Evolutionary conservation across 768 basidiomycete genomes (phyloP).

Genomic region (Crassisporium funariophilum): DNA sequence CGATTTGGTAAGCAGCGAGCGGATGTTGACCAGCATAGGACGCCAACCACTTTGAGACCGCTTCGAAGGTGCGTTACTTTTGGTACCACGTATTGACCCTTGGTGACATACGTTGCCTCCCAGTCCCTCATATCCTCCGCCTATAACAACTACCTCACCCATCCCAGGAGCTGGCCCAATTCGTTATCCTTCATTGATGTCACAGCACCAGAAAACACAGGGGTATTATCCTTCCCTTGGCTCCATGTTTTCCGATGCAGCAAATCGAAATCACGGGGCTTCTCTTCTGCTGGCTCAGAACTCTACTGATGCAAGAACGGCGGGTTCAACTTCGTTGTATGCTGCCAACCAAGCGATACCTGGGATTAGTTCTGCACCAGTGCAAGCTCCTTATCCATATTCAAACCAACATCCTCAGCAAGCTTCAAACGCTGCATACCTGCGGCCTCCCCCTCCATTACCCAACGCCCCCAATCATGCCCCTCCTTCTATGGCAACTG

Average conservation of each 20-base stretch:
- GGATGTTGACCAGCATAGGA: constrained; percentile 21
- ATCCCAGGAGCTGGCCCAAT: constrained; percentile 53
- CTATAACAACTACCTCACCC: constrained; percentile 73
- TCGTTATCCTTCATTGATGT: constrained; percentile 75
- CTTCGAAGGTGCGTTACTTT: constrained; percentile 26
- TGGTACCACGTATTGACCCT: neutral
- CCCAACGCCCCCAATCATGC: constrained; percentile 25
- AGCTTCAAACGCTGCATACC: neutral
- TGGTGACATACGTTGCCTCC: neutral
- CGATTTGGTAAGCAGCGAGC: constrained; percentile 23
- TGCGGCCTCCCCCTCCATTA: constrained; percentile 30
- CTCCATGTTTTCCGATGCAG: constrained; percentile 63
- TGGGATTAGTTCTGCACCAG: too few relatives aligned
- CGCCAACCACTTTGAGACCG: constrained; percentile 28
- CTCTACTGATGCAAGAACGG: constrained; percentile 16
- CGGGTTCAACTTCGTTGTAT: neutral
- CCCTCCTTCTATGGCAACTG: constrained; percentile 16
- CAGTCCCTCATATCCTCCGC: constrained; percentile 47
- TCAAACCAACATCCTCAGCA: constrained; percentile 12
- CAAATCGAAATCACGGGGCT: constrained; percentile 34
- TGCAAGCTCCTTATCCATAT: constrained; percentile 5
- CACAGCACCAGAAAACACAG: constrained; percentile 73
- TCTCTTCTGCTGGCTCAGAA: constrained; percentile 49
- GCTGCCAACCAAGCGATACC: constrained; percentile 12
- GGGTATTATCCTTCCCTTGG: constrained; percentile 78